Conservation (phyloP, 1,139 yeast genomes). For the Trichomonascaceae sp. region DNA sequence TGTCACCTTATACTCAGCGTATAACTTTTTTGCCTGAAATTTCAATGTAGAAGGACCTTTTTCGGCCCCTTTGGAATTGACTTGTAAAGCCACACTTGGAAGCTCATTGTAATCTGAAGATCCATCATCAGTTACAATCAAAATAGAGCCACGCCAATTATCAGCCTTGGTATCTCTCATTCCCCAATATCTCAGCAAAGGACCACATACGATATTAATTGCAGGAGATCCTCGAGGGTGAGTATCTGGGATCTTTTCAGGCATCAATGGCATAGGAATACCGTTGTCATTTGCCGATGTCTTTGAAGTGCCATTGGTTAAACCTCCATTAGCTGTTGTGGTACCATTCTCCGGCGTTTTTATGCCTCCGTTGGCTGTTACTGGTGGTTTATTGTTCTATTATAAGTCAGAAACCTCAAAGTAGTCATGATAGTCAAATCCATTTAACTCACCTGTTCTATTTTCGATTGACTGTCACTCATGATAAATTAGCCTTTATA, state of each 20-base stretch:
- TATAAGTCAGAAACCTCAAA: neutral
- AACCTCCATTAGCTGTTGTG: neutral
- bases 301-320: neutral
- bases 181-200: conserved; percentile 62
- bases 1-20: conserved; percentile 43
- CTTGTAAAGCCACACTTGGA: conserved; percentile 15
- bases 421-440: neutral
- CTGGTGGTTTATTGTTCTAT: neutral
- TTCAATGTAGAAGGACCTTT: neutral
- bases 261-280: conserved; percentile 4
- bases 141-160: conserved; percentile 58
- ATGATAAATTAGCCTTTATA: neutral
- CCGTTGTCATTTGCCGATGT: neutral
- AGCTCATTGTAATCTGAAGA: conserved; percentile 25
- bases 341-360: no score
- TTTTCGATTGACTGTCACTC: neutral
- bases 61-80: neutral
- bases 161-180: conserved; percentile 44
- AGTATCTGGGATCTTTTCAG: conserved; percentile 6
- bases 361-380: no score
- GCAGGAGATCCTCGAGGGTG: conserved; percentile 27
- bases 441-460: neutral
- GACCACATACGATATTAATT: conserved; percentile 66
- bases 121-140: conserved; percentile 51
- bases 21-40: conserved; percentile 30